These are phyloP conservation scores for Candida sanyaensis DNA, from an alignment of 1,139 yeast species.

Conservation along the genomic window DNA sequence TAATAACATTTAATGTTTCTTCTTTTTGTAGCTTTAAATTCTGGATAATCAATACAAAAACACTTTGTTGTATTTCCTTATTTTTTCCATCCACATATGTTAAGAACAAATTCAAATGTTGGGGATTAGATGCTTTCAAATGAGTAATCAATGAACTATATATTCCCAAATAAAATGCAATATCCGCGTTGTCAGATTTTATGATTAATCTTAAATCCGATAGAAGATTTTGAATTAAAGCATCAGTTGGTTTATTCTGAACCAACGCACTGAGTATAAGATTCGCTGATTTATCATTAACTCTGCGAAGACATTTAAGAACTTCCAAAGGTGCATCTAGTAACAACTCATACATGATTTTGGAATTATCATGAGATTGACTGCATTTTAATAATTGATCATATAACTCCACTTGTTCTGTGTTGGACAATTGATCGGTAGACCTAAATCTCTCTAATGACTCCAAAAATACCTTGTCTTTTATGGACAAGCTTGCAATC, in stretches of 20 bases:
- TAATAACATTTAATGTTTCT: constrained; percentile 20
- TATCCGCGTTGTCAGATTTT: neutral
- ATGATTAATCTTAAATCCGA: constrained; percentile 16
- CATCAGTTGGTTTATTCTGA: constrained; percentile 1
- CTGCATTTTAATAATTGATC: constrained; percentile 14
- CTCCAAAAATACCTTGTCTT: neutral
- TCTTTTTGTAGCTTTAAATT: constrained; percentile 20
- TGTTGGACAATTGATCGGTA: neutral
- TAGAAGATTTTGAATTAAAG: constrained; percentile 14
- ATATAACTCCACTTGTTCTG: constrained; percentile 1
- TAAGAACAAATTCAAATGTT: constrained; percentile 27
- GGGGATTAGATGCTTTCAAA: constrained; percentile 21
- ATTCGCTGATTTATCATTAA: constrained; percentile 21
- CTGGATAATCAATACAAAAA: constrained; percentile 28
- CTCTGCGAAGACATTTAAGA: constrained; percentile 17
- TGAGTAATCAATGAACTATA: constrained; percentile 15
- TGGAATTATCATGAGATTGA: constrained; percentile 14
- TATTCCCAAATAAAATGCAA: constrained; percentile 15
- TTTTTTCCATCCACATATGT: constrained; percentile 20
- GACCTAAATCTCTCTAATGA: neutral
- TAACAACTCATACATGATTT: constrained; percentile 19
- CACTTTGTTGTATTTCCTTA: constrained; percentile 18
- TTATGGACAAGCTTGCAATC: constrained; percentile 1
- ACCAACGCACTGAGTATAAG: constrained; percentile 4
- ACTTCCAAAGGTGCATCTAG: constrained; percentile 21